phyloP scores from a whole-genome alignment of 139 green algal genomes.

The Diplosphaera chodatii region DNA sequence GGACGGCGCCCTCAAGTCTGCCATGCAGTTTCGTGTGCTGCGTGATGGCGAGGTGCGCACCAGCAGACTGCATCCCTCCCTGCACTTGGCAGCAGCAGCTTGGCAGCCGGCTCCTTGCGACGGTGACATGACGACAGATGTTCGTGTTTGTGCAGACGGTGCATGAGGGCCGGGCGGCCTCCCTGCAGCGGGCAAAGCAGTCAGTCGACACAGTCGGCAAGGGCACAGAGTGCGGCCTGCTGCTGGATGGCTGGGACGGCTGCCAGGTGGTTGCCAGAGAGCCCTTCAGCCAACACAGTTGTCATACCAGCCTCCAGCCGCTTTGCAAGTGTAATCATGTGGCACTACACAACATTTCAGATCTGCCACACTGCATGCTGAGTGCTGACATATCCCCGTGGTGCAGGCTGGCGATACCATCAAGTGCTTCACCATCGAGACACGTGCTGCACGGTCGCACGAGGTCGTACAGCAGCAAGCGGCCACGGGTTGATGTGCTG shows the following conservation, averaged over 20 bases:
- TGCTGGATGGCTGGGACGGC: constrained; percentile 56
- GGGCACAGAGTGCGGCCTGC: constrained; percentile 72
- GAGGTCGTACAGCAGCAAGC: background rate
- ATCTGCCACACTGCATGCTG: no score
- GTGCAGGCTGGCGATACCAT: constrained; percentile 50
- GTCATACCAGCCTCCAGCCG: no score
- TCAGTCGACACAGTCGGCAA: constrained; percentile 66
- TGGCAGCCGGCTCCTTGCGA: no score
- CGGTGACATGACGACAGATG: no score
- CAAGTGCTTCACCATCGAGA: constrained; percentile 45
- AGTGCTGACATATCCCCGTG: no score
- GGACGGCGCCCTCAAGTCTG: constrained; percentile 31
- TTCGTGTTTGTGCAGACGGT: constrained; percentile 39
- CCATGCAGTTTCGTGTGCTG: constrained; percentile 48
- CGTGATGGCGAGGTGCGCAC: constrained; percentile 16
- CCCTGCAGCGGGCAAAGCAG: constrained; percentile 64
- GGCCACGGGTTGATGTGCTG: background rate
- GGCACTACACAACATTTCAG: no score
- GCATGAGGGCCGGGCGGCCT: constrained; percentile 44
- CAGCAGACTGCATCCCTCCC: no score
- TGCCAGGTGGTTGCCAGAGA: constrained; percentile 20
- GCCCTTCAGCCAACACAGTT: no score
- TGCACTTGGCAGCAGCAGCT: no score
- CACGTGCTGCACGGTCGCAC: background rate
- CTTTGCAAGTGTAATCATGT: no score